Evolutionary conservation across 164 flowering plant genomes (phyloP).

Genomic region (Protea cynaroides): DNA sequence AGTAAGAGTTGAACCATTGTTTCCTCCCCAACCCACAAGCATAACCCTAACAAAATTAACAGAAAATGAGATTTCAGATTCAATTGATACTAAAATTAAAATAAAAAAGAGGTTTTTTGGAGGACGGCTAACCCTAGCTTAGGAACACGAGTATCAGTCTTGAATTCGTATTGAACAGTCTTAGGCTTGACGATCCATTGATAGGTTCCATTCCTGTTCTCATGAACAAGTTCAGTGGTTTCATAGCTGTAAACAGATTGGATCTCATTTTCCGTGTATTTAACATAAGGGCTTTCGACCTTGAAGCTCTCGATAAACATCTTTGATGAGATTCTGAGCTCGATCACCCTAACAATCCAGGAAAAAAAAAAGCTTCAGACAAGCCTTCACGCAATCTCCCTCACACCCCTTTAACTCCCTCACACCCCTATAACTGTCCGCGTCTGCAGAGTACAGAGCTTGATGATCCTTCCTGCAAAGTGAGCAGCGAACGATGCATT

Average conservation of each 20-base stretch:
- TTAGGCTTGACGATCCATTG: constrained; percentile 95
- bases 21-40: constrained; percentile 99
- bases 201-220: constrained; percentile 67
- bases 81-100: not conserved
- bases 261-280: constrained; percentile 75
- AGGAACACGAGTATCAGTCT: constrained; percentile 76
- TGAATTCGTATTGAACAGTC: constrained; percentile 81
- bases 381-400: no score
- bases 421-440: no score
- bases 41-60: constrained; percentile 51
- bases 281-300: constrained; percentile 89
- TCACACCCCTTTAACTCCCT: no score
- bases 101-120: not conserved
- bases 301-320: constrained; percentile 93
- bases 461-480: no score
- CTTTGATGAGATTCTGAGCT: constrained; percentile 12
- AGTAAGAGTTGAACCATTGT: constrained; percentile 93
- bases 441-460: no score
- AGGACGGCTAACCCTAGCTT: constrained; percentile 66
- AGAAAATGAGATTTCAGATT: not conserved
- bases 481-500: no score
- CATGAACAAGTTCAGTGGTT: constrained; percentile 92
- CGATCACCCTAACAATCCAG: no score
- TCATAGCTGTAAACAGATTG: constrained; percentile 76
- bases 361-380: no score